Evolutionary conservation across 805 yeast species (phyloP), one percentile per base, ranked within the genome.

Genomic region (Maudiozyma serrabonitensis): DNA sequence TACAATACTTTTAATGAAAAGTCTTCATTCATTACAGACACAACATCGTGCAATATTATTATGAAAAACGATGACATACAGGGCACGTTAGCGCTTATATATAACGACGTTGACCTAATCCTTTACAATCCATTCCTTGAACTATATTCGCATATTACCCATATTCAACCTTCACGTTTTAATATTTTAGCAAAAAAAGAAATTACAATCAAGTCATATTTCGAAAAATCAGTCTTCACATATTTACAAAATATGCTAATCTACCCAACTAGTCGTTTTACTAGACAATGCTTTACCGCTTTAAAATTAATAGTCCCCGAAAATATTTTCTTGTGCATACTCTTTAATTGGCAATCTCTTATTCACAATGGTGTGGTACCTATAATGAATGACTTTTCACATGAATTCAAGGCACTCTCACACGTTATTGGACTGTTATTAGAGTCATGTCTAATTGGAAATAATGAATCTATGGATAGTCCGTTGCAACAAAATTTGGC

Each of bases 91-190:
- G 45, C 8, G 54, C 67, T 35, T 63, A 67, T 2, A 55, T 60
- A 60, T 42, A 26, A 44, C 21, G 26, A 34, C 63, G 15, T 26
- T 62, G 40, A 74, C 72, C 3, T 63, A 62, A 52, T 69, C 62
- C 31, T 68, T 43, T 46, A 62, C 67, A 43, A 61, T 56, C 53
- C 68, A 46, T 52, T 56, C 64, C 13, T 55, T 56, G 61, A 63
- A 52, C 32, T 60, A n/a, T 48, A 51, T 11, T 62, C 62, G 38
- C 64, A 58, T 64, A 26, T 16, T 26, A 15, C 42, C 26, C 28
- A 12, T 7, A 6, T 42, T 8, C 38, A 25, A 35, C 13, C 16
- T 13, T 16, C 12, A 25, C 15, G 25, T 21, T 15, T 19, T 6
- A 18, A 23, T 23, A 13, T 42, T 8, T 13, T 25, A 41, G 21